Percentiles rank a stretch among this genome's conserved stretches.
Conservation (phyloP, 2,329 filamentous ascomycete species). For the Pyricularia pennisetigena region DNA sequence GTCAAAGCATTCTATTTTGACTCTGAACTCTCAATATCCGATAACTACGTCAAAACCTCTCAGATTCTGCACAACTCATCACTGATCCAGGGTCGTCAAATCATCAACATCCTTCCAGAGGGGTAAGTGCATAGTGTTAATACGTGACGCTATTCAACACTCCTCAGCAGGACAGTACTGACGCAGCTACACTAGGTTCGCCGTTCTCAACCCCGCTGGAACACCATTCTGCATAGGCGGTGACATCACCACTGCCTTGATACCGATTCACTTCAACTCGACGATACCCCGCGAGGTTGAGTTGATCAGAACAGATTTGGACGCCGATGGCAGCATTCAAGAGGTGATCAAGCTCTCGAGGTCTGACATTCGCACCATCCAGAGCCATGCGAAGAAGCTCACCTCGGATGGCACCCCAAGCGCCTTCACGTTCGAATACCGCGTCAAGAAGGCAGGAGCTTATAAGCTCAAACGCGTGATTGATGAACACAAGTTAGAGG, state of each 20-base stretch:
- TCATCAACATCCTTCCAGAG: constrained; percentile 95
- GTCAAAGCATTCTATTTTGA: constrained; percentile 74
- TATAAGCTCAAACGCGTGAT: constrained; percentile 80
- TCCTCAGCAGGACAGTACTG: neutral
- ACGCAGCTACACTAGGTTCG: constrained; percentile 37
- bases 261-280: constrained; percentile 90
- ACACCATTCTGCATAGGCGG: constrained; percentile 72
- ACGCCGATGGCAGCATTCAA: constrained; percentile 54
- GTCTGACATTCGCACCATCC: constrained; percentile 65
- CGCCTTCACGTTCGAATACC: constrained; percentile 60
- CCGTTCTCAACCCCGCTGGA: constrained; percentile 73
- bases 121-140: constrained; percentile 30
- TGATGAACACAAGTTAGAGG: constrained; percentile 89
- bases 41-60: constrained; percentile 80
- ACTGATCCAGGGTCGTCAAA: constrained; percentile 90
- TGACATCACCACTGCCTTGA: constrained; percentile 46
- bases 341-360: constrained; percentile 69
- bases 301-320: constrained; percentile 75
- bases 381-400: constrained; percentile 57
- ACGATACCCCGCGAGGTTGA: constrained; percentile 85
- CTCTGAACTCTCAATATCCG: constrained; percentile 86
- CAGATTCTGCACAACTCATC: constrained; percentile 86
- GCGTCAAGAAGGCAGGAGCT: constrained; percentile 76
- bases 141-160: neutral
- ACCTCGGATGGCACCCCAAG: constrained; percentile 50